A percentile compares a stretch with the other conserved stretches of the same genome.
phyloP scores from a whole-genome alignment of 179 eudicot genomes.

The Nepenthes alata region DNA sequence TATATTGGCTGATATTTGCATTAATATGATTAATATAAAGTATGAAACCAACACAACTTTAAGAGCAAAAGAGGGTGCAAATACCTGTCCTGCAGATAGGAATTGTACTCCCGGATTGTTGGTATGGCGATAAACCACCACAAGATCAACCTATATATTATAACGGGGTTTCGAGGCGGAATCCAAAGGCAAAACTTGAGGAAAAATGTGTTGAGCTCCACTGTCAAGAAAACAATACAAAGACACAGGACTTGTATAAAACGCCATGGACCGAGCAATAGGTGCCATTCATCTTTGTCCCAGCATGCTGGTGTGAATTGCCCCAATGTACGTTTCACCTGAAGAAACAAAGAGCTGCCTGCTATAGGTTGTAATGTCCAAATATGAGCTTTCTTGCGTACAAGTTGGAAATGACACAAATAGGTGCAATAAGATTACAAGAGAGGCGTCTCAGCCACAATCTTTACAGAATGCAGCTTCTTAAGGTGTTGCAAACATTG shows the following conservation, averaged over 20 bases:
- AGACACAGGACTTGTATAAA: slow-evolving; percentile 83
- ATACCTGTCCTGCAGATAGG: slow-evolving; percentile 90
- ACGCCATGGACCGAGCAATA: slow-evolving; percentile 92
- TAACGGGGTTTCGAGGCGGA: slow-evolving; percentile 86
- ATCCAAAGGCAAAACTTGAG: slow-evolving; percentile 97
- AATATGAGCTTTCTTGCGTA: too few relatives aligned
- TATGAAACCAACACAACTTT: not conserved
- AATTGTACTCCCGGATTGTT: slow-evolving; percentile 92
- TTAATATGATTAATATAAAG: not conserved
- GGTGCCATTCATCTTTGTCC: slow-evolving; percentile 99
- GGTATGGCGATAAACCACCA: slow-evolving; percentile 99
- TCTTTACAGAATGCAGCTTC: too few relatives aligned
- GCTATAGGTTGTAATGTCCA: not conserved
- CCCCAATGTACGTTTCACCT: slow-evolving; percentile 86
- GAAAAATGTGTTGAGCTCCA: slow-evolving; percentile 93
- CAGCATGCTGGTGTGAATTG: slow-evolving; percentile 97
- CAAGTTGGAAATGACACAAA: too few relatives aligned
- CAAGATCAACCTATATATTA: slow-evolving; percentile 65
- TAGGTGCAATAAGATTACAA: too few relatives aligned
- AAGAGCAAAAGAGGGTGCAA: not conserved
- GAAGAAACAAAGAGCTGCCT: slow-evolving; percentile 10
- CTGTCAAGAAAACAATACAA: slow-evolving; percentile 75
- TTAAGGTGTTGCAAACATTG: too few relatives aligned
- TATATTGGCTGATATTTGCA: not conserved
- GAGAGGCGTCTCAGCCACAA: too few relatives aligned